phyloP scores from a whole-genome alignment of 164 flowering plant species.

The Dillenia turbinata region DNA sequence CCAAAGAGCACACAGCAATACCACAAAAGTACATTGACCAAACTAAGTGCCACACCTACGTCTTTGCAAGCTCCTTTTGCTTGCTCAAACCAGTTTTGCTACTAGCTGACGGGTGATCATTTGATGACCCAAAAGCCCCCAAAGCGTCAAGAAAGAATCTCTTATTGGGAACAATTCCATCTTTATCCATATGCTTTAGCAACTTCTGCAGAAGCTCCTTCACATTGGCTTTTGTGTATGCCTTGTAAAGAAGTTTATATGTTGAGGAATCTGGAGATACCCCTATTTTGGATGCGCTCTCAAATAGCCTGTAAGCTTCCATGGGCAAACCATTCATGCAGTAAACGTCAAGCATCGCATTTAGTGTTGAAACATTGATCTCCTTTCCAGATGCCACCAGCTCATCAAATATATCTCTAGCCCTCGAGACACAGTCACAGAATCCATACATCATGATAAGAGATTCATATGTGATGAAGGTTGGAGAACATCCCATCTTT shows the following conservation, averaged over 20 bases:
- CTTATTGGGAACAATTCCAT: constrained; percentile 83
- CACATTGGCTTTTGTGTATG: constrained; percentile 73
- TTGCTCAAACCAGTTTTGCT: constrained; percentile 10
- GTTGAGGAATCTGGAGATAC: constrained; percentile 58
- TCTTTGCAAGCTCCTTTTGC: constrained; percentile 9
- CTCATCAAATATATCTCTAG: constrained; percentile 63
- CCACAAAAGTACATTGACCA: not conserved
- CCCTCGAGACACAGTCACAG: constrained; percentile 74
- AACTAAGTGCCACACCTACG: constrained; percentile 5
- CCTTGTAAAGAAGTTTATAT: constrained; percentile 86
- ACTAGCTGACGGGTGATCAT: constrained; percentile 17
- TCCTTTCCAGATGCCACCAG: constrained; percentile 48
- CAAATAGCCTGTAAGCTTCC: constrained; percentile 72
- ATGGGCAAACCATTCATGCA: constrained; percentile 65
- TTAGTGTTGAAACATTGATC: constrained; percentile 66
- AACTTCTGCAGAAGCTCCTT: constrained; percentile 63
- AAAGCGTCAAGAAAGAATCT: constrained; percentile 88
- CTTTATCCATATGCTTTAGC: constrained; percentile 63
- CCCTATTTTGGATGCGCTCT: constrained; percentile 29
- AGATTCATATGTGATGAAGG: constrained; percentile 74
- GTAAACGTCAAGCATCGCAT: constrained; percentile 89
- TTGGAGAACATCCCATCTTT: constrained; percentile 65
- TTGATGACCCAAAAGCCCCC: constrained; percentile 57
- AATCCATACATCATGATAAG: constrained; percentile 75
- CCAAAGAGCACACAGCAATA: too few species aligned